phyloP scores from a whole-genome alignment of 345 rosid genomes.

The Trapa bicornis region DNA sequence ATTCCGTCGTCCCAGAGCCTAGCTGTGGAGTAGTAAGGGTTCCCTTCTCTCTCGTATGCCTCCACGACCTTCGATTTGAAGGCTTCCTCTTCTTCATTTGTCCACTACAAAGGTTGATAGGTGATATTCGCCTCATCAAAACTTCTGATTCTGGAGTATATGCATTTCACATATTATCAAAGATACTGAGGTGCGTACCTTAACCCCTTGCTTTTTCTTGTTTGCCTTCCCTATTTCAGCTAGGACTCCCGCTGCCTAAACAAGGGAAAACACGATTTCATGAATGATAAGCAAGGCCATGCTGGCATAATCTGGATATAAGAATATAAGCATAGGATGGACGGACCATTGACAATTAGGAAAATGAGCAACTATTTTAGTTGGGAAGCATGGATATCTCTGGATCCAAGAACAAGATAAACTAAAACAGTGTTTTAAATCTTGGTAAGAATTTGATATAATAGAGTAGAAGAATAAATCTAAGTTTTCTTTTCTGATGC shows the following conservation, averaged over 20 bases:
- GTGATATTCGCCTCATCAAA: neutral
- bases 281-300: neutral
- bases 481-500: no score
- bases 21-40: slow-evolving; percentile 68
- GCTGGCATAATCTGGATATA: no score
- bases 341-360: no score
- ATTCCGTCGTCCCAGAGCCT: slow-evolving; percentile 97
- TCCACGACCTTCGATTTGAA: slow-evolving; percentile 67
- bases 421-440: no score
- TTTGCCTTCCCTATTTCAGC: slow-evolving; percentile 74
- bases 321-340: no score
- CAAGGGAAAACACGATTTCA: neutral
- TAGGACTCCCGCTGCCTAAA: slow-evolving; percentile 87
- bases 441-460: no score
- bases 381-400: no score
- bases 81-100: slow-evolving; percentile 53
- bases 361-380: no score
- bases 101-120: slow-evolving; percentile 42
- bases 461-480: no score
- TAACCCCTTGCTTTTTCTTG: slow-evolving; percentile 69
- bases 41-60: slow-evolving; percentile 75
- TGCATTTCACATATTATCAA: neutral
- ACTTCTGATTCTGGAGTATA: neutral
- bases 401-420: no score
- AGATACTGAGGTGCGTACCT: slow-evolving; percentile 26